Percentiles rank a stretch among this genome's conserved stretches.
Evolutionary conservation across 352 stramenopile genomes (phyloP).

Genomic region (Phytophthora pinifolia): DNA sequence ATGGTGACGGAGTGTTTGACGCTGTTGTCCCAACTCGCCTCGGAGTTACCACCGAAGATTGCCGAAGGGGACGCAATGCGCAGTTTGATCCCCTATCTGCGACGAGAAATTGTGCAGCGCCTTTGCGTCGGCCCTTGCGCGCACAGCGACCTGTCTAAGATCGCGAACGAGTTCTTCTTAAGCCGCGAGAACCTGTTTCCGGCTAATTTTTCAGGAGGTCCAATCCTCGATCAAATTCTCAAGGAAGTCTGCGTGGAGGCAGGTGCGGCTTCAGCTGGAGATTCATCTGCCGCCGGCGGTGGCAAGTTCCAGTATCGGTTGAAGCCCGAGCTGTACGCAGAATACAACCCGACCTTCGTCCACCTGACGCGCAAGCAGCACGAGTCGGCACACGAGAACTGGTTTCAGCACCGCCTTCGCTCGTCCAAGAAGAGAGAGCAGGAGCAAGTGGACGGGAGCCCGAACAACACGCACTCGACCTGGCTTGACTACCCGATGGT

Average conservation of each 20-base stretch:
- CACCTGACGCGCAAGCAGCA: slow-evolving; percentile 87
- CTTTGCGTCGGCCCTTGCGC: slow-evolving; percentile 79
- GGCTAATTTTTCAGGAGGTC: slow-evolving; percentile 63
- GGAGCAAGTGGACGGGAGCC: slow-evolving; percentile 54
- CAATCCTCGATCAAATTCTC: slow-evolving; percentile 75
- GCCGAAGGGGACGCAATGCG: slow-evolving; percentile 43
- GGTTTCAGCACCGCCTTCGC: slow-evolving; percentile 75
- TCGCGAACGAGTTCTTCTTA: slow-evolving; percentile 80
- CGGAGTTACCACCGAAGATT: slow-evolving; percentile 73
- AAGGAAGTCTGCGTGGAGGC: slow-evolving; percentile 66
- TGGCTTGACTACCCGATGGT: slow-evolving; percentile 85
- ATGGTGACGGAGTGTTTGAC: slow-evolving; percentile 83
- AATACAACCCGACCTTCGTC: slow-evolving; percentile 88
- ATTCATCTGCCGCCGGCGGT: slow-evolving; percentile 29
- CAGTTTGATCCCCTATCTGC: slow-evolving; percentile 69
- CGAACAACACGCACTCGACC: slow-evolving; percentile 68
- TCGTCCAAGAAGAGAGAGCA: slow-evolving; percentile 70
- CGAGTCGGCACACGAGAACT: slow-evolving; percentile 86
- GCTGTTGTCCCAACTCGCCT: slow-evolving; percentile 75
- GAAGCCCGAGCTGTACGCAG: slow-evolving; percentile 76
- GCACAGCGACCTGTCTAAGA: slow-evolving; percentile 86
- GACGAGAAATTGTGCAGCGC: slow-evolving; percentile 77
- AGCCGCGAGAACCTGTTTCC: slow-evolving; percentile 77
- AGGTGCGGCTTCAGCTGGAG: slow-evolving; percentile 25
- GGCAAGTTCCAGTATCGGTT: slow-evolving; percentile 84